Percentiles rank a stretch among this genome's conserved stretches.
phyloP scores from a whole-genome alignment of 768 basidiomycete species.

The Neoboletus brunneissimus region DNA sequence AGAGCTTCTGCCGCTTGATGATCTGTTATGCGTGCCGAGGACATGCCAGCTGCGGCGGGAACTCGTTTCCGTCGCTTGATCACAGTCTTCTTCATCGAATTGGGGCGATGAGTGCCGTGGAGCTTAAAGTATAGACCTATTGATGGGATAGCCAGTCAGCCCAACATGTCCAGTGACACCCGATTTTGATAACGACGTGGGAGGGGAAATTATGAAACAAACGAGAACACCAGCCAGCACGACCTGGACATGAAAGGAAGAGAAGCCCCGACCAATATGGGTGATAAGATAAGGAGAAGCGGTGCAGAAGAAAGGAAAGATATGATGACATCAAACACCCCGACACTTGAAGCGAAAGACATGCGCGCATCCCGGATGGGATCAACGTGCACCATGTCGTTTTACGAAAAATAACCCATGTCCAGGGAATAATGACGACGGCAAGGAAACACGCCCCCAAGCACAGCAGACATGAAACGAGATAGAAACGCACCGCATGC shows the following conservation, averaged over 20 bases:
- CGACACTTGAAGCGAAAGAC: slow-evolving; percentile 18
- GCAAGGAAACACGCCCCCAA: slow-evolving; percentile 21
- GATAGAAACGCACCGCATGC: slow-evolving; percentile 73
- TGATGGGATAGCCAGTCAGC: slow-evolving; percentile 19
- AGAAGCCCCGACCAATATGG: slow-evolving; percentile 1
- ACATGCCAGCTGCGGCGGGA: slow-evolving; percentile 67
- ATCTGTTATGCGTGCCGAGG: slow-evolving; percentile 61
- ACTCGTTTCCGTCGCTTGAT: slow-evolving; percentile 98
- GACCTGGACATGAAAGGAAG: slow-evolving; percentile 15
- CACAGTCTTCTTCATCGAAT: slow-evolving; percentile 98
- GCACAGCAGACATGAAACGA: slow-evolving; percentile 27
- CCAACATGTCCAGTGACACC: not conserved
- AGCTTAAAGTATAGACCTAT: slow-evolving; percentile 97
- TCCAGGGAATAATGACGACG: slow-evolving; percentile 10
- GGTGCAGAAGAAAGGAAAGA: slow-evolving; percentile 17
- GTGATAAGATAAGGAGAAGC: slow-evolving; percentile 28
- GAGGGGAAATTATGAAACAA: not conserved
- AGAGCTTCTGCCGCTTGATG: slow-evolving; percentile 89
- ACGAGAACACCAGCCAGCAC: not conserved
- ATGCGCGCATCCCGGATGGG: slow-evolving; percentile 18
- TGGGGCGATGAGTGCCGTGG: slow-evolving; percentile 94
- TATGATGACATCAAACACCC: slow-evolving; percentile 14
- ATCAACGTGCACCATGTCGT: slow-evolving; percentile 21
- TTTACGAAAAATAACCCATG: slow-evolving; percentile 20
- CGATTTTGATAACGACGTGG: not conserved